Base-by-base conservation (phyloP, 176 grass and related monocot species). In the Triticum dicoccoides region DNA sequence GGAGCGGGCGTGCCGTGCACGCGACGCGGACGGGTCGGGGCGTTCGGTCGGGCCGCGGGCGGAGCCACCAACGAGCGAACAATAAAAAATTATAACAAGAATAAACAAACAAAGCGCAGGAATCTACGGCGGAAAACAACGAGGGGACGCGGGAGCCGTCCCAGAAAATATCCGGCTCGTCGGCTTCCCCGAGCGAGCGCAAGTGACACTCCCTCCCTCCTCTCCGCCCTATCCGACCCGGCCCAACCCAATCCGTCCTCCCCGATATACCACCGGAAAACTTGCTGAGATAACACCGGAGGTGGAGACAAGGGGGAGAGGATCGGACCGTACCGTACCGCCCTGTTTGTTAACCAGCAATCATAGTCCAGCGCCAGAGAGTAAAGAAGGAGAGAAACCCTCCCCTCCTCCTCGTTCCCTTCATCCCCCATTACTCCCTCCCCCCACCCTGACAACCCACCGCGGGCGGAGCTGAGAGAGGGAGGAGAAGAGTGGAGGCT, bases 1-100 rank as follows among this genome's bases (percentile, higher is more conserved):
- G 20, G 39, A 79, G 21, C 52, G 74, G 68, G 11, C 13, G 78
- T 86, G 84, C n/a, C 84, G 84, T 86, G 73, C 63, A 82, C 77
- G 84, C 79, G 84, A 90, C 88, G 39, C 39, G 39, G 20, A 30
- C 9, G 21, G 56, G 20, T 45, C 9, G 5, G 37, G 41, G 15
- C 54, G 76, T 8, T 18, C 58, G 71, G 51, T 2, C 49, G 51
- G 47, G 47, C 47, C 14, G 62, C 27, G 62, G 83, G 62, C 77
- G 88, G 78, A 85, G 62, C 70, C 83, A 69, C 61, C 78, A 45
- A 84, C 25, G 54, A 20, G 54, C 35, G 18, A 18, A 66, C 1
- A 30, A 23, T n/a, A 12, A 11, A 1, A 30, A 8, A 18, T 18
- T 6, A 6, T 1, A 15, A 54, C 1, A 54, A 54, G 5, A 49